These are phyloP conservation scores for Senna siamea DNA, from an alignment of 306 rosid genomes.

Conservation along the genomic window DNA sequence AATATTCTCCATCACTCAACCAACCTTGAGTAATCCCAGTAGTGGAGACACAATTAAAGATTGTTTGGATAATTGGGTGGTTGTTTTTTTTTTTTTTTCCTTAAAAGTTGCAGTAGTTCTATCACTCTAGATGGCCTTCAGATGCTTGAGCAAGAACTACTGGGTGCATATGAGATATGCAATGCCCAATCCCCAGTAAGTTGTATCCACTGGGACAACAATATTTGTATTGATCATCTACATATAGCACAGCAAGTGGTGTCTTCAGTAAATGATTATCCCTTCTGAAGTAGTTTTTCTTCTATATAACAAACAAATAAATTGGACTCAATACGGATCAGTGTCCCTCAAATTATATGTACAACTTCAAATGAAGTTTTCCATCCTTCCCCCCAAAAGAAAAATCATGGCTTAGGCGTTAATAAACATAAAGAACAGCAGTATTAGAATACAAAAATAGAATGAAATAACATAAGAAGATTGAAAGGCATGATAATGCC, in stretches of 20 bases:
- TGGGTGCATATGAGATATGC: background rate
- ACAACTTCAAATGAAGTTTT: slow-evolving; percentile 15
- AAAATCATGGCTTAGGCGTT: slow-evolving; percentile 10
- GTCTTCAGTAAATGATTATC: background rate
- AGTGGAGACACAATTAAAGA: slow-evolving; percentile 3
- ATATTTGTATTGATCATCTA: slow-evolving; percentile 25
- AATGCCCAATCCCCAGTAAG: background rate
- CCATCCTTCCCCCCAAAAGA: slow-evolving; percentile 25
- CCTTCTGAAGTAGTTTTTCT: slow-evolving; percentile 15
- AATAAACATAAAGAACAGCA: slow-evolving; percentile 6
- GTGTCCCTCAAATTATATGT: slow-evolving; percentile 28
- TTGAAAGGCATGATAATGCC: background rate
- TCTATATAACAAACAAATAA: slow-evolving; percentile 4
- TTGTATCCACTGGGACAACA: too few species aligned
- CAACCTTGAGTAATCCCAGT: background rate
- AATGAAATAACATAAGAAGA: slow-evolving; percentile 13
- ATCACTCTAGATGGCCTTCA: background rate
- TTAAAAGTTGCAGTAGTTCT: background rate
- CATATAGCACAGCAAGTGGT: background rate
- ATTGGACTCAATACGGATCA: slow-evolving; percentile 13
- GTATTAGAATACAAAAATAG: background rate
- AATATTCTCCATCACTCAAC: background rate
- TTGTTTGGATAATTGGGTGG: background rate
- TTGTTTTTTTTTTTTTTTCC: background rate
- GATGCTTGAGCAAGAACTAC: slow-evolving; percentile 15